phyloP scores from a whole-genome alignment of 1,284 basidiomycete genomes.

The Sanguinoderma infundibulare region DNA sequence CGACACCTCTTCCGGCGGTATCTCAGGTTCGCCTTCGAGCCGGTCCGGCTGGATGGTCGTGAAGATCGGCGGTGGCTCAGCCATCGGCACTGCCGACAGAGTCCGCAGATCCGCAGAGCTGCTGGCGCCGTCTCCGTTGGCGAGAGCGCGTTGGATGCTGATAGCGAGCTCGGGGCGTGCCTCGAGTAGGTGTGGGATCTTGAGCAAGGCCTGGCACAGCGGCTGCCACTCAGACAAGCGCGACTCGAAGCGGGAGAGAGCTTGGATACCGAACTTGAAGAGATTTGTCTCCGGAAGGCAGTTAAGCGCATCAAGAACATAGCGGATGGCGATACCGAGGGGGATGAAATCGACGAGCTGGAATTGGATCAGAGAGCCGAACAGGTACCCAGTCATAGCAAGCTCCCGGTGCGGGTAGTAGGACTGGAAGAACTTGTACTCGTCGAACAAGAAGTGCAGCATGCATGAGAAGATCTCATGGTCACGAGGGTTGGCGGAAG shows the following conservation, averaged over 20 bases:
- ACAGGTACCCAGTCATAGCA: slow-evolving; percentile 95
- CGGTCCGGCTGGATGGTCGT: slow-evolving; percentile 73
- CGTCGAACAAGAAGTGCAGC: slow-evolving; percentile 99
- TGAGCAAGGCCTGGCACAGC: slow-evolving; percentile 87
- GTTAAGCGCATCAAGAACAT: slow-evolving; percentile 93
- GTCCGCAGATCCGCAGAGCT: slow-evolving; percentile 44
- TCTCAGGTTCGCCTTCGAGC: slow-evolving; percentile 62
- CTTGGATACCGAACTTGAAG: slow-evolving; percentile 96
- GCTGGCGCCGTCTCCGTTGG: slow-evolving; percentile 46
- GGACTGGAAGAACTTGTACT: slow-evolving; percentile 99
- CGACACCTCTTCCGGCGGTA: slow-evolving; percentile 86
- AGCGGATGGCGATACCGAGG: slow-evolving; percentile 96
- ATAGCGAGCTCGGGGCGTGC: slow-evolving; percentile 86
- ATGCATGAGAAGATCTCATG: slow-evolving; percentile 99
- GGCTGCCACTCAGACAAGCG: slow-evolving; percentile 94
- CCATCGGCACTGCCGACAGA: slow-evolving; percentile 36
- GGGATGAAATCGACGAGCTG: slow-evolving; percentile 95
- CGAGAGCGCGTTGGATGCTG: slow-evolving; percentile 75
- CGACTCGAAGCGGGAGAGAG: slow-evolving; percentile 86
- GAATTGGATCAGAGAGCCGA: slow-evolving; percentile 95
- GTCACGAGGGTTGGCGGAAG: slow-evolving; percentile 83
- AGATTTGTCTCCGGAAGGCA: slow-evolving; percentile 91
- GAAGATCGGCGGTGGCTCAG: slow-evolving; percentile 64
- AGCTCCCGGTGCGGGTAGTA: slow-evolving; percentile 95
- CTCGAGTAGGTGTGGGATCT: slow-evolving; percentile 88